A percentile compares a stretch with the other conserved stretches of the same genome.
Conservation (phyloP, 345 rosid genomes). For the Citrus australasica region DNA sequence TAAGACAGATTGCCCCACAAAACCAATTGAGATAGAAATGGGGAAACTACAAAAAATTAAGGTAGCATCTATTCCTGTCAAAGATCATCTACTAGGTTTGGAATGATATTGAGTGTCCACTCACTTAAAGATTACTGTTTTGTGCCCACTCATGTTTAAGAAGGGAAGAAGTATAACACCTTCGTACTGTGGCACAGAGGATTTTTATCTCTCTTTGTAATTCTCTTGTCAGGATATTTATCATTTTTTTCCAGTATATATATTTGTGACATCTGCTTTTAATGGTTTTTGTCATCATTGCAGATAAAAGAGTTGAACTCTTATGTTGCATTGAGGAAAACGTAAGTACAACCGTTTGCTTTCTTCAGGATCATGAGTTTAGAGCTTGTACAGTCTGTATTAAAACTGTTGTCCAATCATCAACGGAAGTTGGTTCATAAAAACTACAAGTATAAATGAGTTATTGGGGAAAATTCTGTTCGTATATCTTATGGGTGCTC, state of each 20-base stretch:
- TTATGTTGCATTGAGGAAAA: constrained; percentile 86
- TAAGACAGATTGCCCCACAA: no score
- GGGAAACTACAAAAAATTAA: no score
- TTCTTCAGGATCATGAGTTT: background rate
- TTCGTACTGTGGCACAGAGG: background rate
- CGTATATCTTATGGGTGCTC: background rate
- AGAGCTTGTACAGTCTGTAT: background rate
- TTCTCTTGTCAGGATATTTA: background rate
- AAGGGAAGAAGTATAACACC: background rate
- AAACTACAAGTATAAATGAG: background rate
- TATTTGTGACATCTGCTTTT: constrained; percentile 1
- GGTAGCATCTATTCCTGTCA: background rate
- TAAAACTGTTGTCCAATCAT: background rate
- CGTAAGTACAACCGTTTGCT: constrained; percentile 46
- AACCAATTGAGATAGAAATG: no score
- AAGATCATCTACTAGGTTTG: background rate
- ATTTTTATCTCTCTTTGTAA: background rate
- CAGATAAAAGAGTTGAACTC: constrained; percentile 98
- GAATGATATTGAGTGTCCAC: background rate
- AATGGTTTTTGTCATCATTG: constrained; percentile 14
- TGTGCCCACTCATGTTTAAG: background rate
- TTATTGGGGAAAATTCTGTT: background rate
- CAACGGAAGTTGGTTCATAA: background rate
- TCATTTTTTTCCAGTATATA: background rate
- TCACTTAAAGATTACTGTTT: background rate